Evolutionary conservation across 768 basidiomycete genomes (phyloP).

Genomic region (Phlegmacium glaucopus): DNA sequence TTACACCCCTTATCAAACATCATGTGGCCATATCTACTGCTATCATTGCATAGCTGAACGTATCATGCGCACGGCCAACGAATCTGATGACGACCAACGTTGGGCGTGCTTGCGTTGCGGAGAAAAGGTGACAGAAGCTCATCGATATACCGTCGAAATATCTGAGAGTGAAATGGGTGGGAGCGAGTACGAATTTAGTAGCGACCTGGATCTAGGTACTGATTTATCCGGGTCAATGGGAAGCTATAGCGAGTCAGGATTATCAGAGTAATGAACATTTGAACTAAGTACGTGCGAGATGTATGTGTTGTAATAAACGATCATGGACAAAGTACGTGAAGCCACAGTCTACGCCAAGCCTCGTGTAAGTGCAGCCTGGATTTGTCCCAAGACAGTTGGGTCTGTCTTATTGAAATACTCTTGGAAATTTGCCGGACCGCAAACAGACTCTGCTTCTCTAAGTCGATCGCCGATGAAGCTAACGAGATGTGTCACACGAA

Average conservation of each 20-base stretch:
- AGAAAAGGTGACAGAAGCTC: constrained; percentile 58
- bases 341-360: background rate
- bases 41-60: constrained; percentile 90
- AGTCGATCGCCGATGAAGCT: constrained; percentile 55
- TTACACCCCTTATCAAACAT: constrained; percentile 78
- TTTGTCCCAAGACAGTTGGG: constrained; percentile 68
- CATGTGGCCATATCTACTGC: constrained; percentile 87
- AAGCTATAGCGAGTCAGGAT: constrained; percentile 46
- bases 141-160: constrained; percentile 50
- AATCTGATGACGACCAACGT: constrained; percentile 47
- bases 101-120: constrained; percentile 89
- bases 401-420: constrained; percentile 66
- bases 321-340: constrained; percentile 2
- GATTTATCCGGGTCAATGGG: constrained; percentile 56
- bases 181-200: constrained; percentile 63
- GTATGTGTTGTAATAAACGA: background rate
- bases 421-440: constrained; percentile 60
- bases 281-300: background rate
- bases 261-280: constrained; percentile 31
- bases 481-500: constrained; percentile 65
- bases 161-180: constrained; percentile 36
- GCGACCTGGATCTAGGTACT: constrained; percentile 46
- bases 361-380: constrained; percentile 48
- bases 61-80: constrained; percentile 71
- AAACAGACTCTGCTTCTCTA: constrained; percentile 57